Base-by-base conservation (phyloP, 2,329 filamentous ascomycete species). In the Cladophialophora bantiana region DNA sequence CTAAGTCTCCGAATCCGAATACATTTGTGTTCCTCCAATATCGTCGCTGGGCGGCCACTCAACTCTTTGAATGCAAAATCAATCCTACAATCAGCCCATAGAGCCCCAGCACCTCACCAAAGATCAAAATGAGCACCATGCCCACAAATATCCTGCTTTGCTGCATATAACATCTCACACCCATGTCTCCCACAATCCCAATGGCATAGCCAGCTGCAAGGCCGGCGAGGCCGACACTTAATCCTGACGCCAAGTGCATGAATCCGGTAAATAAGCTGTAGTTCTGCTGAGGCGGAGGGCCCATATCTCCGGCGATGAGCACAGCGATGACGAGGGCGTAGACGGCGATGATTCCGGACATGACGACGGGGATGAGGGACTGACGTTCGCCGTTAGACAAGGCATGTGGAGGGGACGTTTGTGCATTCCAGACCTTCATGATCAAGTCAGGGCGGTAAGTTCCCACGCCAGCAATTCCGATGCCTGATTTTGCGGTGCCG, bases 301-400 rank as follows among this genome's bases (percentile, higher is more conserved):
- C 86, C 78, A 98, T 88, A 78, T 97, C 93, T 80, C 93, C 90
- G 64, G 93, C 92, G 78, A 99, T 99, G 73, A 99, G 88, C 76
- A 99, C 95, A 18, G 94, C 91, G 73, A 99, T 94, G 75, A 99
- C 95, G 74, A 99, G 91, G 59, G 94, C 92, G 83, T 99, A 99
- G 73, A 99, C 95, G 66, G 95, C 95, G 76, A 99, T 93, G 78
- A 99, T 99, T 88, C 95, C 95, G 74, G 95, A 96, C 95, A 99
- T 99, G 84, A 99, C 81, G 61, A 84, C 82, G 35, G 82, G 82
- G 60, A 84, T 83, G 54, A 84, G 76, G 38, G 82, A 83, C 82
- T 83, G 70, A 60, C 36, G 34, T 18, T 40, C 3, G 38, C 58
- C 55, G 59, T 67, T 45, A 65, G 45, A 48, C 35, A 42, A 38